A percentile compares a stretch with the other conserved stretches of the same genome.
These are phyloP conservation scores for Pseudogymnoascus sp. DNA, from an alignment of 2,329 filamentous ascomycete species.

Conservation along the genomic window DNA sequence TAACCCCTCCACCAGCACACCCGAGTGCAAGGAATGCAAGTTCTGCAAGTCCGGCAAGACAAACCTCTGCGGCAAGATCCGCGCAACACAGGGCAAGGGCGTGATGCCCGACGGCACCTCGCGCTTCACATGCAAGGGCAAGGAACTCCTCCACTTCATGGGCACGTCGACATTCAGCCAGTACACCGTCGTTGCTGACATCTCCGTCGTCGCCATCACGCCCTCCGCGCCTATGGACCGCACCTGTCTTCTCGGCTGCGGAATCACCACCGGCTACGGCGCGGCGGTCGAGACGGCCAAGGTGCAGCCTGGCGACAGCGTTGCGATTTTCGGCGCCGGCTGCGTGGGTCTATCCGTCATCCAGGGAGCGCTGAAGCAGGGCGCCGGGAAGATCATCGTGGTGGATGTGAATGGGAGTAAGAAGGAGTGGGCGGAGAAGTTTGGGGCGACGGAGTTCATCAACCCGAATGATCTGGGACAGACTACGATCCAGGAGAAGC, in stretches of 20 bases:
- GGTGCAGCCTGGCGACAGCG: constrained; percentile 80
- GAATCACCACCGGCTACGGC: constrained; percentile 97
- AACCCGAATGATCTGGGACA: constrained; percentile 72
- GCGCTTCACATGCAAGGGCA: constrained; percentile 89
- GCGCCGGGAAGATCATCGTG: constrained; percentile 46
- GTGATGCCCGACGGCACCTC: constrained; percentile 96
- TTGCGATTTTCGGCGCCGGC: constrained; percentile 90
- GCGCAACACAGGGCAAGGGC: constrained; percentile 89
- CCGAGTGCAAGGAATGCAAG: constrained; percentile 96
- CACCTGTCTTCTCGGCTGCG: constrained; percentile 91
- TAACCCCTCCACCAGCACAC: constrained; percentile 56
- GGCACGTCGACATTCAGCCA: constrained; percentile 97
- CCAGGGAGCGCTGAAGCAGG: constrained; percentile 70
- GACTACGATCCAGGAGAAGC: constrained; percentile 81
- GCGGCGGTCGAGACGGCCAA: constrained; percentile 89
- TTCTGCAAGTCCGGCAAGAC: constrained; percentile 99
- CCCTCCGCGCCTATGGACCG: constrained; percentile 89
- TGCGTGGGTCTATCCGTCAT: constrained; percentile 94
- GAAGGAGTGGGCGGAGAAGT: constrained; percentile 88
- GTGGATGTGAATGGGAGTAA: constrained; percentile 81
- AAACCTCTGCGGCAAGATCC: constrained; percentile 98
- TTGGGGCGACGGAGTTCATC: constrained; percentile 93
- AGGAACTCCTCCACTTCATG: constrained; percentile 98
- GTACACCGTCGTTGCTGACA: constrained; percentile 97
- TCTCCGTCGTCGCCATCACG: constrained; percentile 92